Percentiles rank a stretch among this genome's conserved stretches.
Conservation (phyloP, 2,329 filamentous ascomycete genomes). For the Nemania serpens region DNA sequence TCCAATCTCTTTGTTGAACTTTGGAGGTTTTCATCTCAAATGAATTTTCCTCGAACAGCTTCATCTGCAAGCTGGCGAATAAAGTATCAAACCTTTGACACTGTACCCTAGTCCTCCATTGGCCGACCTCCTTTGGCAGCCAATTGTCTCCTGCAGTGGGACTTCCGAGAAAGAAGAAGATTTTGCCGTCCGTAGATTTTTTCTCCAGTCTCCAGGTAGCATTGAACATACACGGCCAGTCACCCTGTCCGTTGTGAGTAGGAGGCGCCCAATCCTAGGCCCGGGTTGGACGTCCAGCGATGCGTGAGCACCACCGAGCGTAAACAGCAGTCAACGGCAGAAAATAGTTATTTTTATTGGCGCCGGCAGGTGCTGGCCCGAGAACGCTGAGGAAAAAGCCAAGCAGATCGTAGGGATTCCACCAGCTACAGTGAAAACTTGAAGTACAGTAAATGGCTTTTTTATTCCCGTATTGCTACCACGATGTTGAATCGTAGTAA, state of each 20-base stretch:
- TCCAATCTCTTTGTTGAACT: background rate
- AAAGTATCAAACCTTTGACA: background rate
- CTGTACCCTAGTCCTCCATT: background rate
- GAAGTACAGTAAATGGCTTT: no score
- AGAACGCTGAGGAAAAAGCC: conserved; percentile 22
- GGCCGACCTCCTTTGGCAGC: background rate
- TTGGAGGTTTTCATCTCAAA: background rate
- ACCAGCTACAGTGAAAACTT: no score
- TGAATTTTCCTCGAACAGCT: background rate
- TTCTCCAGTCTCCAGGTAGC: background rate
- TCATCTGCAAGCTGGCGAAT: background rate
- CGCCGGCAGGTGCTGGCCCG: conserved; percentile 8
- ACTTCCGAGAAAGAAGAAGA: conserved; percentile 2
- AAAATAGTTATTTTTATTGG: conserved; percentile 22
- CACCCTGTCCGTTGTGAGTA: background rate
- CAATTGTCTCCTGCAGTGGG: background rate
- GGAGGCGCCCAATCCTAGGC: background rate
- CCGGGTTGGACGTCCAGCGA: background rate
- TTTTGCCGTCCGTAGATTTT: background rate
- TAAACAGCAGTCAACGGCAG: conserved; percentile 24
- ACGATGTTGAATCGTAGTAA: no score
- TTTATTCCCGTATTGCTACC: no score
- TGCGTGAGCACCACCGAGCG: conserved; percentile 13
- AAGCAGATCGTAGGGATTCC: conserved; percentile 14
- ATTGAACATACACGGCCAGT: background rate